phyloP scores from a whole-genome alignment of 2,329 filamentous ascomycete species.

The Cladophialophora chaetospira region DNA sequence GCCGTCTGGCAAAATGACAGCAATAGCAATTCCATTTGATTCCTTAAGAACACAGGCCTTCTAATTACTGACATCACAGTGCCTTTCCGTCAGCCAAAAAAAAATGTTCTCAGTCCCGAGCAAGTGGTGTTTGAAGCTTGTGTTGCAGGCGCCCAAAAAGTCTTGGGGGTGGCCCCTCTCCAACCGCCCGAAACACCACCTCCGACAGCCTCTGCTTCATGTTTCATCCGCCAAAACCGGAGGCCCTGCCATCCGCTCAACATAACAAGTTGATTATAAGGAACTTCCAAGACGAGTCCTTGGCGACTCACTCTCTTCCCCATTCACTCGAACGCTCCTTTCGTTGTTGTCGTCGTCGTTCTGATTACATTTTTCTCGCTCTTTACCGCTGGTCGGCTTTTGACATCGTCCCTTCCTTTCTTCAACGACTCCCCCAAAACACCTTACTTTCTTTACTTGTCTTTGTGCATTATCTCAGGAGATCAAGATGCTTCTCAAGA shows the following conservation, averaged over 20 bases:
- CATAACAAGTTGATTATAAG: constrained; percentile 25
- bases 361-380: constrained; percentile 13
- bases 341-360: constrained; percentile 7
- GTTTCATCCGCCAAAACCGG: constrained; percentile 22
- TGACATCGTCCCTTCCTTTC: constrained; percentile 20
- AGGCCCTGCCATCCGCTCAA: constrained; percentile 17
- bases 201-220: constrained; percentile 25
- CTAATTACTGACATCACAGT: too few species aligned
- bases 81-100: too few species aligned
- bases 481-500: constrained; percentile 28
- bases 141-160: constrained; percentile 12
- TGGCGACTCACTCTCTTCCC: background rate
- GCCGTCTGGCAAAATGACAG: too few species aligned
- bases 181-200: constrained; percentile 22
- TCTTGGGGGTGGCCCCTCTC: constrained; percentile 13
- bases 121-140: constrained; percentile 1
- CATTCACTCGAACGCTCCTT: constrained; percentile 15
- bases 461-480: constrained; percentile 7
- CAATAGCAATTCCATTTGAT: too few species aligned
- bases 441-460: constrained; percentile 8
- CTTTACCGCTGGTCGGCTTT: constrained; percentile 31
- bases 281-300: constrained; percentile 25
- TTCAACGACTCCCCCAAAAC: constrained; percentile 1
- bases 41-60: too few species aligned
- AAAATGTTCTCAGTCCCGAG: background rate